These are phyloP conservation scores for Fusarium sp. DNA, from an alignment of 2,329 filamentous ascomycete species.

Conservation along the genomic window DNA sequence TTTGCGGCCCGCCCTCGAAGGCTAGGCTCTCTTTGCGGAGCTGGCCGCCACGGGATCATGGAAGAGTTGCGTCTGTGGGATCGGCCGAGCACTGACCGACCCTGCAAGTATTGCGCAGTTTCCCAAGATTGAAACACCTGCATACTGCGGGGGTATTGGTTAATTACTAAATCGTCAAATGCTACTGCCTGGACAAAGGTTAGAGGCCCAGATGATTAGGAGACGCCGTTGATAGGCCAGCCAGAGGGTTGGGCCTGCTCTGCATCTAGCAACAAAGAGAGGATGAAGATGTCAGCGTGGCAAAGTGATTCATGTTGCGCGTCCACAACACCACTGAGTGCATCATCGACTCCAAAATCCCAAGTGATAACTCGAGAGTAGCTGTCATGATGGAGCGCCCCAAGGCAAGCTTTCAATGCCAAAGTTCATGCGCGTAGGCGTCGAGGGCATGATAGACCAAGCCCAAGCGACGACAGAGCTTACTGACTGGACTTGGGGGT, in stretches of 20 bases:
- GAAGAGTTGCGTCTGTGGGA: background rate
- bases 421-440: background rate
- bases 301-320: background rate
- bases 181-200: background rate
- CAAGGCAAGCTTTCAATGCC: background rate
- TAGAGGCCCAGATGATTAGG: no score
- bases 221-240: background rate
- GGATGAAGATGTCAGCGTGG: background rate
- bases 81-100: background rate
- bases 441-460: background rate
- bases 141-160: background rate
- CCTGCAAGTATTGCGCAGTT: background rate
- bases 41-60: background rate
- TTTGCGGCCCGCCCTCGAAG: background rate
- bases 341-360: background rate
- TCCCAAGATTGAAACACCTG: background rate
- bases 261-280: background rate
- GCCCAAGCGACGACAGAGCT: background rate
- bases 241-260: background rate
- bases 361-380: background rate
- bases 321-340: background rate
- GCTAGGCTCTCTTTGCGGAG: background rate
- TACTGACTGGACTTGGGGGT: background rate
- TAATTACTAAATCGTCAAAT: background rate
- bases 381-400: background rate